Base-by-base conservation (phyloP, 176 grass and related monocot genomes). In the Aechmea fasciata region DNA sequence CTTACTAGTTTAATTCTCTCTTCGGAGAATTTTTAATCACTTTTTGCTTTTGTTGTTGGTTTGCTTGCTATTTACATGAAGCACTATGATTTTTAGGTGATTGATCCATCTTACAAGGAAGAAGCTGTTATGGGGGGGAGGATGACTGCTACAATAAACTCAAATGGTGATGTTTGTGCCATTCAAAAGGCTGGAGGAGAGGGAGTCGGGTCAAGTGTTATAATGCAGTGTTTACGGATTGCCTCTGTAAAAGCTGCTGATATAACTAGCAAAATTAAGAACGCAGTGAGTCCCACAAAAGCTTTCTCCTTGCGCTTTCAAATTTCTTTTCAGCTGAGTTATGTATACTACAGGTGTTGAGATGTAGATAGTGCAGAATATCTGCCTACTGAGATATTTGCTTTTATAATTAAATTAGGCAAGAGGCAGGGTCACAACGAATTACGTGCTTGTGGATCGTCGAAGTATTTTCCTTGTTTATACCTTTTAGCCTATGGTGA, bases 71-170 rank as follows among this genome's bases (percentile, higher is more conserved):
- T 22, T 65, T 3, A 29, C 24, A 57, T 65, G 59, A 84, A 73
- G 65, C 29, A 26, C 13, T 68, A 57, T 74, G 33, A 7, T 50
- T 22, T 83, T 51, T 75, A 99, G 94, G 80, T 93, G 50, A 74
- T 99, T 41, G 94, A 99, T 85, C 94, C 94, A 73, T 87, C 82
- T 64, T 90, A 93, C 67, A 99, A 99, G 85, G 94, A 99, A 83
- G 94, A 99, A 79, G 82, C 82, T 59, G 79, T 93, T 47, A 90
- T 90, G 89, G 84, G 94, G 65, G 94, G 89, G 65, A 90, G 84
- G 70, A 88, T 99, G 94, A 99, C 89, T 52, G 74, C 79, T 77
- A 99, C 87, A 26, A 33, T 99, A 77, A 99, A 99, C 74, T 87
- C 84, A 50, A 99, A 85, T 57, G 89, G 94, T 53, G 94, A 99